These are phyloP conservation scores for Cystoisospora suis DNA, from an alignment of 169 alveolate species.

Conservation along the genomic window DNA sequence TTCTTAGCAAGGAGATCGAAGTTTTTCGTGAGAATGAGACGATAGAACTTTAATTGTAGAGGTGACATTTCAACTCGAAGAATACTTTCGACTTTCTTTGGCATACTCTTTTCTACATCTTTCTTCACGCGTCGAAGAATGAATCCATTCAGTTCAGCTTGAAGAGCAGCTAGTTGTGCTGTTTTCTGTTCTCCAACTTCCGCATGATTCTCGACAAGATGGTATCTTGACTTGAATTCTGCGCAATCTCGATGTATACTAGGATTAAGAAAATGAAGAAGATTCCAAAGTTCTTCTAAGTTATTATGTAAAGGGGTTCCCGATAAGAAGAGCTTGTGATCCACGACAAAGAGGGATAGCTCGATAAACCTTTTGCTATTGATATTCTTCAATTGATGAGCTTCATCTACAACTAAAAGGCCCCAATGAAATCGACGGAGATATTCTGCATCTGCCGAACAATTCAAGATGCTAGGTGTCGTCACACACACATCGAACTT, in stretches of 20 bases:
- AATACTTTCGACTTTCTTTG: slow-evolving; percentile 90
- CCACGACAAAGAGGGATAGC: slow-evolving; percentile 60
- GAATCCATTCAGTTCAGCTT: slow-evolving; percentile 84
- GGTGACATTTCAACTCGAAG: slow-evolving; percentile 91
- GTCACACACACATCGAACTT: slow-evolving; percentile 84
- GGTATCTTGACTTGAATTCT: slow-evolving; percentile 82
- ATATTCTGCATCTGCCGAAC: slow-evolving; percentile 87
- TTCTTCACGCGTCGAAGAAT: slow-evolving; percentile 88
- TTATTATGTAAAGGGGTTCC: slow-evolving; percentile 97
- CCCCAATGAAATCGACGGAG: slow-evolving; percentile 88
- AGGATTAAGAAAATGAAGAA: slow-evolving; percentile 96
- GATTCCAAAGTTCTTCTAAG: slow-evolving; percentile 95
- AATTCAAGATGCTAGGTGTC: slow-evolving; percentile 88
- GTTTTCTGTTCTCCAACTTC: slow-evolving; percentile 88
- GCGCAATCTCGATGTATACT: slow-evolving; percentile 69
- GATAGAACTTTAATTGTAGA: slow-evolving; percentile 86
- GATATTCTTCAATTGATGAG: slow-evolving; percentile 94
- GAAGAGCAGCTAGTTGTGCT: slow-evolving; percentile 81
- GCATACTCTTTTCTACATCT: slow-evolving; percentile 90
- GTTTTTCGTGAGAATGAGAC: slow-evolving; percentile 85
- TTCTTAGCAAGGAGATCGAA: slow-evolving; percentile 87
- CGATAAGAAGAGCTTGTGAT: slow-evolving; percentile 51
- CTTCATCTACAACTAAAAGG: slow-evolving; percentile 94
- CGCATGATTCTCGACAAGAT: slow-evolving; percentile 86
- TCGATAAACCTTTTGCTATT: slow-evolving; percentile 84